Evolutionary conservation across 208 protist genomes (phyloP).

Genomic region (Novymonas esmeraldas): DNA sequence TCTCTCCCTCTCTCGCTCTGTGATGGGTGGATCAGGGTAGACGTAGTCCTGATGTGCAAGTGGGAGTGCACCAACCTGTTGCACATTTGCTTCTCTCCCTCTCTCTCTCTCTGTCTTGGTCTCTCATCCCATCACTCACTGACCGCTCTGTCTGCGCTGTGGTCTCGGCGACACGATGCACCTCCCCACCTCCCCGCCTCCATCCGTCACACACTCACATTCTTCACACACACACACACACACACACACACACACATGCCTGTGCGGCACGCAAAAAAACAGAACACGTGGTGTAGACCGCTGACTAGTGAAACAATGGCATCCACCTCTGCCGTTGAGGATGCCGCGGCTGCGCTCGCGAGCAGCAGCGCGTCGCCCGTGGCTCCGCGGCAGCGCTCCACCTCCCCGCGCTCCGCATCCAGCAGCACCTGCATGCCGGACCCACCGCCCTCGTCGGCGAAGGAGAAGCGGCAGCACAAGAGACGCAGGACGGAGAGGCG

Average conservation of each 20-base stretch:
- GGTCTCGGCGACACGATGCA: no score
- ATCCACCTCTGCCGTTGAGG: not conserved
- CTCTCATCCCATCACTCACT: no score
- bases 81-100: no score
- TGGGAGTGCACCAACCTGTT: no score
- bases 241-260: not conserved
- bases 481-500: conserved; percentile 2
- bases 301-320: not conserved
- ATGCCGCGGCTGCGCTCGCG: not conserved
- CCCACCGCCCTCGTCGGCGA: conserved; percentile 3
- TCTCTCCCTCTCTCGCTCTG: no score
- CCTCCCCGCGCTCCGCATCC: not conserved
- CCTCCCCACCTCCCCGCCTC: no score
- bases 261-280: not conserved
- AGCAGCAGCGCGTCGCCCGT: not conserved
- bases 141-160: no score
- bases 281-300: not conserved
- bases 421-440: not conserved
- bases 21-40: no score
- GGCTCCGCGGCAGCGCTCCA: not conserved
- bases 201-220: not conserved
- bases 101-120: no score
- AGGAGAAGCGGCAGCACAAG: conserved; percentile 9
- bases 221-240: not conserved
- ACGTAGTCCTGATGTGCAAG: no score